These are phyloP conservation scores for Claviceps sorghi DNA, from an alignment of 2,329 filamentous ascomycete species.

Conservation along the genomic window DNA sequence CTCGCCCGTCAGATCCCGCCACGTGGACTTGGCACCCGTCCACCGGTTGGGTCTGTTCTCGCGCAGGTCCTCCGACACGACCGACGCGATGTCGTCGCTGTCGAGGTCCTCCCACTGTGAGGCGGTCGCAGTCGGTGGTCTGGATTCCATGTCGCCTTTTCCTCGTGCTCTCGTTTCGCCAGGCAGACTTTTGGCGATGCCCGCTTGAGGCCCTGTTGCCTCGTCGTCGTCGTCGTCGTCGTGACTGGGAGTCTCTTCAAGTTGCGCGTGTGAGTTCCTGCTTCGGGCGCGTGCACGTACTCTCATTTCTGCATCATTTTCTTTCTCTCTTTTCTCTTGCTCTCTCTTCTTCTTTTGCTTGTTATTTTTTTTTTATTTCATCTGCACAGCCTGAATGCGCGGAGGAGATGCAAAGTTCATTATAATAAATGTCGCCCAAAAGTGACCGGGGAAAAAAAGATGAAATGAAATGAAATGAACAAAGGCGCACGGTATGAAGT, in stretches of 20 bases:
- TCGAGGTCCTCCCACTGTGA: conserved; percentile 26
- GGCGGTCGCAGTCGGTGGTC: neutral
- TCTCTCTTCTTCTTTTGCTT: neutral
- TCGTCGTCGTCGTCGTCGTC: too few relatives aligned
- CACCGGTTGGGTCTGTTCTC: conserved; percentile 55
- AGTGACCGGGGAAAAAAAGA: neutral
- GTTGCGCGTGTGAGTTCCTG: neutral
- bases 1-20: conserved; percentile 45
- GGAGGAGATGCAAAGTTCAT: neutral
- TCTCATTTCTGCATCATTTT: neutral
- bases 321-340: neutral
- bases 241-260: neutral
- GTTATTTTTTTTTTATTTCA: too few relatives aligned
- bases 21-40: conserved; percentile 50
- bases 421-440: neutral
- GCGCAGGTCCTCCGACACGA: conserved; percentile 32
- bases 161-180: neutral
- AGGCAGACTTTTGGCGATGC: neutral
- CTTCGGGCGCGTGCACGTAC: too few relatives aligned
- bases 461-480: neutral
- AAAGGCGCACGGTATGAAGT: neutral
- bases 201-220: neutral
- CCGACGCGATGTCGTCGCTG: conserved; percentile 31
- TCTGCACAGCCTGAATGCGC: neutral
- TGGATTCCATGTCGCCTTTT: neutral